Conservation (phyloP, 2,329 filamentous ascomycete genomes). For the Parascedosporium putredinis region DNA sequence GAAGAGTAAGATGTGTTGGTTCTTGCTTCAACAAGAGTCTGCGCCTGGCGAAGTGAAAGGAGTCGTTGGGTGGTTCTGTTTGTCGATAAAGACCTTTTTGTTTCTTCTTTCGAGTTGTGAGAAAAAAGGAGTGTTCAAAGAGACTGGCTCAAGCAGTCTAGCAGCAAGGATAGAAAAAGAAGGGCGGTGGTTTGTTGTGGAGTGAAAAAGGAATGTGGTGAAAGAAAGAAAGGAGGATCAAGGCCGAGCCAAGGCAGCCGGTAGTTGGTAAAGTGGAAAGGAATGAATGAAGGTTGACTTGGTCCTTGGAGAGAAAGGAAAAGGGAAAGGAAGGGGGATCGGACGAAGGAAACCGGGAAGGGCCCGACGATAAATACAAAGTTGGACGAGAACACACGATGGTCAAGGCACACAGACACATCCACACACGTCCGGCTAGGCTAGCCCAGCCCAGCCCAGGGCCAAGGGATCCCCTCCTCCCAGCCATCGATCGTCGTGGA, state of each 20-base stretch:
- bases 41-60: no score
- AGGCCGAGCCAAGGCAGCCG: neutral
- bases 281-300: slow-evolving; percentile 1
- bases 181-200: neutral
- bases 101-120: no score
- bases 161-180: neutral
- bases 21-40: no score
- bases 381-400: neutral
- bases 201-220: neutral
- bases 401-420: no score
- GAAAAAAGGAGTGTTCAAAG: neutral
- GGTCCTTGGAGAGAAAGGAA: neutral
- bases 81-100: no score
- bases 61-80: no score
- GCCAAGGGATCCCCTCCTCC: no score
- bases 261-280: neutral
- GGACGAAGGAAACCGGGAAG: neutral
- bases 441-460: no score
- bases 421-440: no score
- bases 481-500: no score
- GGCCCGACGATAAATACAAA: neutral
- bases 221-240: neutral
- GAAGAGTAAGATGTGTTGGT: neutral
- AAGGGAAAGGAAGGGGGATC: neutral
- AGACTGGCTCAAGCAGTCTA: neutral